A percentile compares a stretch with the other conserved stretches of the same genome.
phyloP scores from a whole-genome alignment of 306 rosid genomes.

The Pyrus pyrifolia region DNA sequence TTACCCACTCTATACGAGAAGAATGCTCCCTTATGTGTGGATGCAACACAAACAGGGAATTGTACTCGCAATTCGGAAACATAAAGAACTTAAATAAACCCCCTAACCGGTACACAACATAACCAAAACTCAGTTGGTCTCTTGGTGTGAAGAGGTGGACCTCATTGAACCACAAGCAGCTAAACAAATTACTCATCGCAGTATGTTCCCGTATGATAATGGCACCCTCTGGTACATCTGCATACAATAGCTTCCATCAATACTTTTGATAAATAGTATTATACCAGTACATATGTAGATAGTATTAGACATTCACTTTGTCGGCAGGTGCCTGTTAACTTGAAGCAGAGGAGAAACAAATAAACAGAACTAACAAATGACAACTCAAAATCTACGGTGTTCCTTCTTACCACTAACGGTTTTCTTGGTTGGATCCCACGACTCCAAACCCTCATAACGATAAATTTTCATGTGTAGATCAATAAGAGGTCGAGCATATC shows the following conservation, averaged over 20 bases:
- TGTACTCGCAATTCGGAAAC: slow-evolving; percentile 96
- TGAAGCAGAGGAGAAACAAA: neutral
- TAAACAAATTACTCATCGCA: slow-evolving; percentile 66
- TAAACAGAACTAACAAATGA: slow-evolving; percentile 3
- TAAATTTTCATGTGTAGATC: slow-evolving; percentile 97
- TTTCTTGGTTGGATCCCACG: slow-evolving; percentile 66
- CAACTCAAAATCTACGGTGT: slow-evolving; percentile 1
- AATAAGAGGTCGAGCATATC: slow-evolving; percentile 94
- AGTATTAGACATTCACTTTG: neutral
- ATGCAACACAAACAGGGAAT: slow-evolving; percentile 86
- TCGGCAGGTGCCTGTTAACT: neutral
- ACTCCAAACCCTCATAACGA: slow-evolving; percentile 80
- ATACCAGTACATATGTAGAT: neutral
- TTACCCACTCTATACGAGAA: slow-evolving; percentile 96
- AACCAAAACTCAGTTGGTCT: slow-evolving; percentile 97
- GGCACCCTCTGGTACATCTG: slow-evolving; percentile 99
- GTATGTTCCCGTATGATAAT: slow-evolving; percentile 80
- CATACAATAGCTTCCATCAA: slow-evolving; percentile 23
- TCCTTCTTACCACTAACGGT: slow-evolving; percentile 68
- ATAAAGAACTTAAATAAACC: slow-evolving; percentile 59
- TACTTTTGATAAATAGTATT: neutral
- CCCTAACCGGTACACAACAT: slow-evolving; percentile 75
- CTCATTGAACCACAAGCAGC: slow-evolving; percentile 98
- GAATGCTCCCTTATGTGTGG: slow-evolving; percentile 99
- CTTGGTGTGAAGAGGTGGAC: slow-evolving; percentile 95